A percentile compares a stretch with the other conserved stretches of the same genome.
These are phyloP conservation scores for Ganoderma sinense DNA, from an alignment of 1,284 basidiomycete species.

Conservation along the genomic window DNA sequence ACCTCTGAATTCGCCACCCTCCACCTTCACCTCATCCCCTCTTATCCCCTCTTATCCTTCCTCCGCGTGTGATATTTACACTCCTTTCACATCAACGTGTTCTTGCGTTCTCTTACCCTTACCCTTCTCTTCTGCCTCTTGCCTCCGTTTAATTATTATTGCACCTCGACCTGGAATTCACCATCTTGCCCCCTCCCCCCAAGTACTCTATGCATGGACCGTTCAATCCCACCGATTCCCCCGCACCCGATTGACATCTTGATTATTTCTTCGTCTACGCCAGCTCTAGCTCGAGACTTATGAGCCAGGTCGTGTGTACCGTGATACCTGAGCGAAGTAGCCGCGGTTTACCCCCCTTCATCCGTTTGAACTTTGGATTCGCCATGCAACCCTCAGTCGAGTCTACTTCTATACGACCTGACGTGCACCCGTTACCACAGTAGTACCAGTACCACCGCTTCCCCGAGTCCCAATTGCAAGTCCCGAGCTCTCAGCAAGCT, in stretches of 20 bases:
- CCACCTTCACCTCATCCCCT: background rate
- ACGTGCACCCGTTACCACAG: background rate
- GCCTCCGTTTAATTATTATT: background rate
- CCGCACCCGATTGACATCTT: background rate
- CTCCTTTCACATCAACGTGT: background rate
- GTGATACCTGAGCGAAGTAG: background rate
- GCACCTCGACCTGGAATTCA: background rate
- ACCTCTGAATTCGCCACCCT: background rate
- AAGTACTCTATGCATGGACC: background rate
- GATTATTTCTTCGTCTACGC: background rate
- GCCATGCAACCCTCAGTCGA: too few species aligned
- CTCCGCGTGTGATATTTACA: background rate
- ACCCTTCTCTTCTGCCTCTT: background rate
- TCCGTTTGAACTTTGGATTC: background rate
- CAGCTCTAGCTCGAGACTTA: background rate
- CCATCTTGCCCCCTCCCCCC: background rate
- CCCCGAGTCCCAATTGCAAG: too few species aligned
- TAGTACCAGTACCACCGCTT: too few species aligned
- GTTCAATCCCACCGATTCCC: background rate
- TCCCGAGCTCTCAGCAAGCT: background rate
- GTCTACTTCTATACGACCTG: background rate
- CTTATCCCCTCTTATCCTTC: background rate
- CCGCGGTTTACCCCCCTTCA: background rate
- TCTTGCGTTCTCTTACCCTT: background rate
- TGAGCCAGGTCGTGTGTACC: background rate